Percentiles rank a stretch among this genome's conserved stretches.
Conservation (phyloP, 148 eudicot genomes). For the Amaranthus cruentus region DNA sequence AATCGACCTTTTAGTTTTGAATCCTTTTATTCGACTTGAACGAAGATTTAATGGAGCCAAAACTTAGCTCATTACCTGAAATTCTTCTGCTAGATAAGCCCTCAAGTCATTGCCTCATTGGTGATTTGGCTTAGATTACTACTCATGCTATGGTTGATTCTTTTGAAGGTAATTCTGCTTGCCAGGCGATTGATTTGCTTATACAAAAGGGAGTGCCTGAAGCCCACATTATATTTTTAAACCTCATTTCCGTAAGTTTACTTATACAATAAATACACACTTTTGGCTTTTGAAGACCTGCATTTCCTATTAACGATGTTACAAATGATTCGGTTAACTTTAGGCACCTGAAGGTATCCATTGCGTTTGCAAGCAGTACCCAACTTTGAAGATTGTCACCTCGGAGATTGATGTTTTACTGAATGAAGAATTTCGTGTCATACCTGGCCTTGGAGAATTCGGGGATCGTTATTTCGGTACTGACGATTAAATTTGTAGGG, state of each 20-base stretch:
- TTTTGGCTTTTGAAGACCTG: background rate
- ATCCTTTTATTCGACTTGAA: background rate
- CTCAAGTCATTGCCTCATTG: background rate
- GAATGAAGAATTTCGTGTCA: conserved; percentile 82
- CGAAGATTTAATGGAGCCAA: background rate
- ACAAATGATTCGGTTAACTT: background rate
- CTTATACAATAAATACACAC: background rate
- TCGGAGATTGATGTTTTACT: conserved; percentile 81
- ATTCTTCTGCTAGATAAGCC: background rate
- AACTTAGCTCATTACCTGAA: background rate
- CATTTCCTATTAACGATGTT: background rate
- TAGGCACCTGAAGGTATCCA: conserved; percentile 96
- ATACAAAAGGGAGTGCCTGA: conserved; percentile 97
- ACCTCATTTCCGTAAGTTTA: conserved; percentile 83
- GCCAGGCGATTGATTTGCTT: conserved; percentile 86
- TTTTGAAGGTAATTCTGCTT: conserved; percentile 86
- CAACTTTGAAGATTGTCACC: conserved; percentile 82
- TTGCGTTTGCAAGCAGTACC: conserved; percentile 78
- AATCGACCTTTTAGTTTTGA: too few relatives aligned
- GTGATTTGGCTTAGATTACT: too few relatives aligned
- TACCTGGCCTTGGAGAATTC: conserved; percentile 94
- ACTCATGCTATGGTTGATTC: background rate
- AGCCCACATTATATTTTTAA: conserved; percentile 83
- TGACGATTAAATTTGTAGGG: conserved; percentile 45
- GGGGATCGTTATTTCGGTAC: conserved; percentile 99